Conservation (phyloP, 768 basidiomycete genomes). For the Mycena albidolilacea region DNA sequence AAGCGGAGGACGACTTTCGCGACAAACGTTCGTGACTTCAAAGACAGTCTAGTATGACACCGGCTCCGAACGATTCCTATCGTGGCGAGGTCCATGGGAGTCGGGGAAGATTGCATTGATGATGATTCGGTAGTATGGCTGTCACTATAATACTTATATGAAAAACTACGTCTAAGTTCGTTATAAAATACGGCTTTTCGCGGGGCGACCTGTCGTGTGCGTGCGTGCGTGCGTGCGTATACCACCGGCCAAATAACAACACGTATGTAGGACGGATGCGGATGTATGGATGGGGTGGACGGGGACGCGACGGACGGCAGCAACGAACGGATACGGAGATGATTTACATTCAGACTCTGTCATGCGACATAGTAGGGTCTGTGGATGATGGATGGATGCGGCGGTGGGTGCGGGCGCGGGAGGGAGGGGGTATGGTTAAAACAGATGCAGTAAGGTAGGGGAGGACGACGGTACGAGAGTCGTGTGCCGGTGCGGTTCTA, state of each 20-base stretch:
- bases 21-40: too few relatives aligned
- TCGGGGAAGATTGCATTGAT: background rate
- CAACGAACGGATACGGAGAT: background rate
- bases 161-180: background rate
- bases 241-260: background rate
- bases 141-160: background rate
- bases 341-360: constrained; percentile 7
- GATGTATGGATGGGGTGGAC: background rate
- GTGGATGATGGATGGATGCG: background rate
- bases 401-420: constrained; percentile 1
- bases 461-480: constrained; percentile 18
- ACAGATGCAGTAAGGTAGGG: constrained; percentile 34
- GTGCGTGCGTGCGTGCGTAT: background rate
- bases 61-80: too few relatives aligned
- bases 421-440: constrained; percentile 31
- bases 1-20: too few relatives aligned
- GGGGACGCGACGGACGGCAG: too few relatives aligned
- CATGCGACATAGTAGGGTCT: constrained; percentile 23
- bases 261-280: background rate
- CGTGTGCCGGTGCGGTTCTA: constrained; percentile 33
- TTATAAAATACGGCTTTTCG: background rate
- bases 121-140: background rate
- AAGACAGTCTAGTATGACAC: too few relatives aligned
- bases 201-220: background rate
- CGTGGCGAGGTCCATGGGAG: too few relatives aligned